Percentiles rank a stretch among this genome's conserved stretches.
Evolutionary conservation across 768 basidiomycete genomes (phyloP).

Genomic region (Austroboletus eburneus): DNA sequence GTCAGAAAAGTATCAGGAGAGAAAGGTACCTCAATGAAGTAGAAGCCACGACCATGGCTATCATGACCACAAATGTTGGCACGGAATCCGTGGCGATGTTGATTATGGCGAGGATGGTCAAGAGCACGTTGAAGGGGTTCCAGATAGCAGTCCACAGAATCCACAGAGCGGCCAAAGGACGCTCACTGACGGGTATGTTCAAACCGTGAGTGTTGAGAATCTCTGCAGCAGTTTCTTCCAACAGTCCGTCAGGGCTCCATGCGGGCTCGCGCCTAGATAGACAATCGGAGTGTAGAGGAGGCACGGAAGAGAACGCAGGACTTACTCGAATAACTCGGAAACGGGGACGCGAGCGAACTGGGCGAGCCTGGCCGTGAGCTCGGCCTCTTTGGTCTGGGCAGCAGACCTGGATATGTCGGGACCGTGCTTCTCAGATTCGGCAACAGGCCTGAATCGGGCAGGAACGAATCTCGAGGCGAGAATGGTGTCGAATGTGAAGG

Average conservation of each 20-base stretch:
- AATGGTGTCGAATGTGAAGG: conserved; percentile 17
- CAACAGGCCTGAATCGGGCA: conserved; percentile 16
- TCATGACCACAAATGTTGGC: conserved; percentile 33
- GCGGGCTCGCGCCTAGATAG: conserved; percentile 22
- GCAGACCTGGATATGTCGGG: conserved; percentile 21
- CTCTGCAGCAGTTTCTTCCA: conserved; percentile 16
- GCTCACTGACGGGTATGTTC: conserved; percentile 30
- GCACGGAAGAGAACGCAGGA: not conserved
- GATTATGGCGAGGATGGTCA: conserved; percentile 28
- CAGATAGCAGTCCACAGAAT: conserved; percentile 31
- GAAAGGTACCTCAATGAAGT: conserved; percentile 26
- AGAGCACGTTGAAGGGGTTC: conserved; percentile 34
- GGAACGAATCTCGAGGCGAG: conserved; percentile 21
- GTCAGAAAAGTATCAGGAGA: not conserved
- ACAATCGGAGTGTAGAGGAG: not conserved
- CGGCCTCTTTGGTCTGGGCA: conserved; percentile 16
- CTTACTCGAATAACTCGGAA: conserved; percentile 24
- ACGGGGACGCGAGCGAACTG: conserved; percentile 25
- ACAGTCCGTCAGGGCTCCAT: conserved; percentile 24
- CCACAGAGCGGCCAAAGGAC: conserved; percentile 26
- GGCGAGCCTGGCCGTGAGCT: conserved; percentile 21
- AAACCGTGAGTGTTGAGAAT: conserved; percentile 22
- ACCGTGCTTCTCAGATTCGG: conserved; percentile 16
- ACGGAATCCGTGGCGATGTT: conserved; percentile 32
- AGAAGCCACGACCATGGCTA: conserved; percentile 34